Conservation (phyloP, 2,329 filamentous ascomycete genomes). For the Aspergillus sp. region DNA sequence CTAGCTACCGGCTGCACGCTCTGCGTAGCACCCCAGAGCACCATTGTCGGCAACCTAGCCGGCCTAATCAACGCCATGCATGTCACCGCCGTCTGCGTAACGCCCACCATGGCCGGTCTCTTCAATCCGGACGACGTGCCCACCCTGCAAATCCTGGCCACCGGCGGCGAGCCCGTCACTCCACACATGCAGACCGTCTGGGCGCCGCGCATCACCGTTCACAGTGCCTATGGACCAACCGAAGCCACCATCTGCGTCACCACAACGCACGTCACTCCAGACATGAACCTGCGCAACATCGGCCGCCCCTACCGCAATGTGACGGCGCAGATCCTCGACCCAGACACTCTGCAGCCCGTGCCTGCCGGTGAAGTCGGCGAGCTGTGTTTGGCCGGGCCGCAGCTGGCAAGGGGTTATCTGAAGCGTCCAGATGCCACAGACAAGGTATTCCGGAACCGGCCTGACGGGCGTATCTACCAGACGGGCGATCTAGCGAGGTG, state of each 20-base stretch:
- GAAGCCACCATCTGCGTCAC: conserved; percentile 21
- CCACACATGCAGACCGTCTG: conserved; percentile 13
- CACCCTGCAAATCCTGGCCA: neutral
- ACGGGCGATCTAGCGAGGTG: conserved; percentile 26
- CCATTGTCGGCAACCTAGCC: neutral
- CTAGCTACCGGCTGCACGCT: conserved; percentile 36
- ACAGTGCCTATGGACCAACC: conserved; percentile 23
- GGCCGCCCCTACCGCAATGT: conserved; percentile 17
- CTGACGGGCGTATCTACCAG: conserved; percentile 10
- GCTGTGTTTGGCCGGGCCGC: conserved; percentile 18
- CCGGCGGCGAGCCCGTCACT: conserved; percentile 16
- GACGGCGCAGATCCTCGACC: conserved; percentile 16
- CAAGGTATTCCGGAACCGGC: conserved; percentile 8
- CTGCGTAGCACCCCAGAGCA: conserved; percentile 34
- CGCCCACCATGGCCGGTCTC: conserved; percentile 4
- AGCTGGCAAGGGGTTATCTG: conserved; percentile 20
- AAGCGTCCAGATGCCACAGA: conserved; percentile 20
- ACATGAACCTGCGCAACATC: conserved; percentile 12
- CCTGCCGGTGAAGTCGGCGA: conserved; percentile 20
- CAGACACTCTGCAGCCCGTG: conserved; percentile 11
- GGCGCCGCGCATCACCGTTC: conserved; percentile 9
- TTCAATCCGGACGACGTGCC: conserved; percentile 5
- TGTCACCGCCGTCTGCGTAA: conserved; percentile 10
- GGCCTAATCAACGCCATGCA: neutral
- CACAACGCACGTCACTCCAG: conserved; percentile 8